Evolutionary conservation across 73 alveolate genomes (phyloP).

Genomic region (Stentor coeruleus): DNA sequence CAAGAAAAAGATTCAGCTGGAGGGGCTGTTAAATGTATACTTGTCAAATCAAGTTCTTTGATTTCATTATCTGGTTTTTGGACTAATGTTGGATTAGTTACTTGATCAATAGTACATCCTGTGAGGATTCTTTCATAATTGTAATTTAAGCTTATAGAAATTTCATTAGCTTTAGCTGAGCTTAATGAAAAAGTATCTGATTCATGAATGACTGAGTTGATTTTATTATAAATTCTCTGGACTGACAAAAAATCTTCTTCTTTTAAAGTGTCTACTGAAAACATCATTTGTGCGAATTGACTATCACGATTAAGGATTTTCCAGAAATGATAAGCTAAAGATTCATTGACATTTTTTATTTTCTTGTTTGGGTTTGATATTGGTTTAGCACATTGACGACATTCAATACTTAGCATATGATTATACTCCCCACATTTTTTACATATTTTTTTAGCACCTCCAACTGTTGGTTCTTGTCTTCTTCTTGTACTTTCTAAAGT

Average conservation of each 20-base stretch:
- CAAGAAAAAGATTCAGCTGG: conserved; percentile 2
- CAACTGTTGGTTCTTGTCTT: conserved; percentile 9
- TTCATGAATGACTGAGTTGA: conserved; percentile 7
- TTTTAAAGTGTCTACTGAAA: conserved; percentile 10
- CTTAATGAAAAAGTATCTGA: not conserved
- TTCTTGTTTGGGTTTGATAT: conserved; percentile 13
- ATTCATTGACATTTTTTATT: not conserved
- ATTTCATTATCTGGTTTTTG: not conserved
- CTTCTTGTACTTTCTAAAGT: conserved; percentile 27
- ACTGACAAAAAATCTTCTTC: conserved; percentile 25
- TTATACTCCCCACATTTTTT: conserved; percentile 20
- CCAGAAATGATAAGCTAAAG: conserved; percentile 19
- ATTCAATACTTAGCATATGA: conserved; percentile 17
- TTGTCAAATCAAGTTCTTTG: conserved; percentile 25
- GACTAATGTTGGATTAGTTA: not conserved
- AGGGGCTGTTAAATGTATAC: not conserved
- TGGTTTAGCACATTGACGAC: conserved; percentile 25
- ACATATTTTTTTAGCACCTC: not conserved
- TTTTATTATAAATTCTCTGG: not conserved
- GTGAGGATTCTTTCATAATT: conserved; percentile 27
- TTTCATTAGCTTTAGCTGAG: not conserved
- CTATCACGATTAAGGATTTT: conserved; percentile 24
- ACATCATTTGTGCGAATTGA: conserved; percentile 14
- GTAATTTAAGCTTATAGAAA: not conserved
- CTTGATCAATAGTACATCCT: conserved; percentile 1